Percentiles rank a stretch among this genome's conserved stretches.
Conservation (phyloP, 768 basidiomycete genomes). For the Suillus clintonianus region DNA sequence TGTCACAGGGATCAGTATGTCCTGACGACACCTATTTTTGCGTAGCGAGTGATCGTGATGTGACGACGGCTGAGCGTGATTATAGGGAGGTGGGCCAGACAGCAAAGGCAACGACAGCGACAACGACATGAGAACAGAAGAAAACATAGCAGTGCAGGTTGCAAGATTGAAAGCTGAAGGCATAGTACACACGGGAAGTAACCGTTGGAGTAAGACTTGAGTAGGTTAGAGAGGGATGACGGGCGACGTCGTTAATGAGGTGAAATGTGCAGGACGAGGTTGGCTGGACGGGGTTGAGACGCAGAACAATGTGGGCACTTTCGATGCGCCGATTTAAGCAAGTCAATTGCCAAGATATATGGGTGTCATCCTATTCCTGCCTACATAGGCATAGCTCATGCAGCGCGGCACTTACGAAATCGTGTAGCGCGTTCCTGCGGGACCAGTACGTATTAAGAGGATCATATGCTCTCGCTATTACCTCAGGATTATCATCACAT, state of each 20-base stretch:
- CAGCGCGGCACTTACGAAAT: neutral
- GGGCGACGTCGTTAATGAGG: neutral
- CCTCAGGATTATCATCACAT: neutral
- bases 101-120: neutral
- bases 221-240: neutral
- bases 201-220: no score
- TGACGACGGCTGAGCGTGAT: neutral
- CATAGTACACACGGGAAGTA: neutral
- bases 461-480: neutral
- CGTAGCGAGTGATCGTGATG: neutral
- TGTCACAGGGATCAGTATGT: constrained; percentile 6
- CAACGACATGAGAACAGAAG: neutral
- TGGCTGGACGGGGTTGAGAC: neutral
- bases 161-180: neutral
- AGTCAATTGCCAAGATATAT: neutral
- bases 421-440: neutral
- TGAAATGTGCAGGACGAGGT: neutral
- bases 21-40: neutral
- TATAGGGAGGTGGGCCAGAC: constrained; percentile 5
- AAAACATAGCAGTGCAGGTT: neutral
- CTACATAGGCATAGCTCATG: neutral
- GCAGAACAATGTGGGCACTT: neutral
- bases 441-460: neutral
- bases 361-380: neutral
- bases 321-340: no score